phyloP scores from a whole-genome alignment of 2,329 filamentous ascomycete species.

The Colletotrichum nymphaeae region DNA sequence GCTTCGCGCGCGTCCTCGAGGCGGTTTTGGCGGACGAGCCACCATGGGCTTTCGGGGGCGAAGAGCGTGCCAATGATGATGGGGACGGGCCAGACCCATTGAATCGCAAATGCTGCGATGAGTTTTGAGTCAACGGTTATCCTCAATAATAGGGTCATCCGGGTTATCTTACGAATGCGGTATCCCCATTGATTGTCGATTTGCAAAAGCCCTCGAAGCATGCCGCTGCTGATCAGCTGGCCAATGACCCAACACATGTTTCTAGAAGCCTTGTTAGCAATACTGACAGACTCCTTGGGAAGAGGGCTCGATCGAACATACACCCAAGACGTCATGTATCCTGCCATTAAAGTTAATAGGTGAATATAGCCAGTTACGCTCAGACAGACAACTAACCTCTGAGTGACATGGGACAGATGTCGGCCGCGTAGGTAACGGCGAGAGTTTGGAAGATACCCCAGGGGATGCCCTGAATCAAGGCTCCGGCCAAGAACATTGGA shows the following conservation, averaged over 20 bases:
- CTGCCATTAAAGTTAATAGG: not conserved
- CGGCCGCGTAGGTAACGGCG: conserved; percentile 51
- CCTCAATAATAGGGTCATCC: rapidly evolving
- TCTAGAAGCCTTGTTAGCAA: conserved; percentile 1
- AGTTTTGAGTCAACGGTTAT: not conserved
- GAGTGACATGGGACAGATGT: conserved; percentile 49
- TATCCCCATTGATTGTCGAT: conserved; percentile 53
- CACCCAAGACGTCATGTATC: conserved; percentile 31
- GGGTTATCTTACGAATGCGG: conserved; percentile 46
- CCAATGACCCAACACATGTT: conserved; percentile 58
- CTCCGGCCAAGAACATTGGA: conserved; percentile 51
- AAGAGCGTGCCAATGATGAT: conserved; percentile 36
- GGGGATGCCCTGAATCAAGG: conserved; percentile 50
- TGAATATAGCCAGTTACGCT: conserved; percentile 44
- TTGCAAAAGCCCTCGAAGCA: conserved; percentile 47
- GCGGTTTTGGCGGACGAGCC: conserved; percentile 40
- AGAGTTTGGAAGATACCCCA: conserved; percentile 49
- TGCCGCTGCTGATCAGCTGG: conserved; percentile 49
- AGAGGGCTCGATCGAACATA: conserved; percentile 42
- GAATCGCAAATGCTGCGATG: conserved; percentile 45
- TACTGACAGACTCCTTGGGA: conserved; percentile 37
- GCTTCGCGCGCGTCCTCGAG: conserved; percentile 38
- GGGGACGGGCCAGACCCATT: conserved; percentile 38
- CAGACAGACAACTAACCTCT: conserved; percentile 47
- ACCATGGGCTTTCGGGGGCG: conserved; percentile 42